phyloP scores from a whole-genome alignment of 2,329 filamentous ascomycete genomes.

The Calcarisporium arbuscula region DNA sequence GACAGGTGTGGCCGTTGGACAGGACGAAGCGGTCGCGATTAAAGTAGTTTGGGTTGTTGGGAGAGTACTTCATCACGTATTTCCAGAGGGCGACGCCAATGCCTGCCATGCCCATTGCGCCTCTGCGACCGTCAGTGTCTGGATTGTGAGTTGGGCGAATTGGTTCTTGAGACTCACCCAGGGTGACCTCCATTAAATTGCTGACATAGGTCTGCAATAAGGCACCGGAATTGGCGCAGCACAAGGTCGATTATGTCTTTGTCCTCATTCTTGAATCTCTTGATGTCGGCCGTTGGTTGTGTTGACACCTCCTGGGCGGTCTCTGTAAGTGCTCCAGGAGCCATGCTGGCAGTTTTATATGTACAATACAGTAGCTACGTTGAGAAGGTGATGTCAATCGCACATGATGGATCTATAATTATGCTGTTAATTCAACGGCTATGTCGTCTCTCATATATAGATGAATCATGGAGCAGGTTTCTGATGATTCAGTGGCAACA shows the following conservation, averaged over 20 bases:
- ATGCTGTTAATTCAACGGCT: too few species aligned
- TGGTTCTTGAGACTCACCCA: too few species aligned
- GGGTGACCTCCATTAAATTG: conserved; percentile 66
- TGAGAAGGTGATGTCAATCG: too few species aligned
- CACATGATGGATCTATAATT: too few species aligned
- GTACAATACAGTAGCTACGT: too few species aligned
- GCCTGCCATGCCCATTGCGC: conserved; percentile 54
- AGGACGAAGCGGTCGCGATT: conserved; percentile 58
- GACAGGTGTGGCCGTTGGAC: conserved; percentile 52
- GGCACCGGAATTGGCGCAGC: conserved; percentile 51
- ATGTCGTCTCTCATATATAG: too few species aligned
- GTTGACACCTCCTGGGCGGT: too few species aligned
- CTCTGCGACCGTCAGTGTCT: conserved; percentile 16
- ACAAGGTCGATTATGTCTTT: conserved; percentile 36
- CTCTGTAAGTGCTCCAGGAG: too few species aligned
- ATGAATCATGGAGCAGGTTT: too few species aligned
- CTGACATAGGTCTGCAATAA: conserved; percentile 64
- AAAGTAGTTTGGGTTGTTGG: conserved; percentile 48
- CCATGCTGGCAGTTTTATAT: too few species aligned
- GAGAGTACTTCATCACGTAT: conserved; percentile 55
- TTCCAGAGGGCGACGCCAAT: conserved; percentile 56
- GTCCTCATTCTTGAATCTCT: conserved; percentile 10
- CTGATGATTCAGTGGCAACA: too few species aligned
- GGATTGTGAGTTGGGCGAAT: too few species aligned
- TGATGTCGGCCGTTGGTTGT: conserved; percentile 9